Evolutionary conservation across 2,329 filamentous ascomycete species (phyloP).

Genomic region (Aspergillus costaricaensis): DNA sequence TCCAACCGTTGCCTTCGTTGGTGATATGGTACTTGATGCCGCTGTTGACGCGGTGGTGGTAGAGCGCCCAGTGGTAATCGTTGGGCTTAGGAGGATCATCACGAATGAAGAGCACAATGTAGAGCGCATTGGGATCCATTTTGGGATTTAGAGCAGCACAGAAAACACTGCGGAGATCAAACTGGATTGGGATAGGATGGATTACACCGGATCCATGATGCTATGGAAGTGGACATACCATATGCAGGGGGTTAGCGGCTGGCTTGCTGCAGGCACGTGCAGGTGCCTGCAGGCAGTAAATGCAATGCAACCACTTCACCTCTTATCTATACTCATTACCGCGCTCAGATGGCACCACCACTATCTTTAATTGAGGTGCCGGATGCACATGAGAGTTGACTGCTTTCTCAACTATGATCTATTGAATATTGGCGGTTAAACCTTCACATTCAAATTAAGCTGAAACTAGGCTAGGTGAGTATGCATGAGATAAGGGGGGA

Average conservation of each 20-base stretch:
- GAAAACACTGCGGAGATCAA: not conserved
- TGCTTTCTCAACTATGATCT: too few species aligned
- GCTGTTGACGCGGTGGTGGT: constrained; percentile 21
- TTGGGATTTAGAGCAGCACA: not conserved
- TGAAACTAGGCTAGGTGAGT: too few species aligned
- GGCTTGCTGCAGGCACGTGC: not conserved
- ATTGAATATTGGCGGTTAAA: too few species aligned
- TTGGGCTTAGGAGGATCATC: constrained; percentile 27
- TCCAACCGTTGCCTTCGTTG: constrained; percentile 22
- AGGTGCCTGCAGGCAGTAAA: not conserved
- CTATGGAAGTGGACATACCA: not conserved
- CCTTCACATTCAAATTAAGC: too few species aligned
- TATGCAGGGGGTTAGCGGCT: not conserved
- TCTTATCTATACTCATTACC: too few species aligned
- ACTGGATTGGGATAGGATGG: not conserved
- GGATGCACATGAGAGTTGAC: not conserved
- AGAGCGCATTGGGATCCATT: constrained; percentile 18
- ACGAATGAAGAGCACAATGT: constrained; percentile 29
- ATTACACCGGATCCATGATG: not conserved
- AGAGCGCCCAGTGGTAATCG: constrained; percentile 36
- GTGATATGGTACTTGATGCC: constrained; percentile 29
- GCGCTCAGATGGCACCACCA: not conserved
- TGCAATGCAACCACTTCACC: not conserved
- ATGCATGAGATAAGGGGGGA: too few species aligned
- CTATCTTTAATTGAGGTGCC: not conserved